Evolutionary conservation across 1,139 yeast species (phyloP), one percentile per base, ranked within the genome.

Genomic region (Pichia sp.): DNA sequence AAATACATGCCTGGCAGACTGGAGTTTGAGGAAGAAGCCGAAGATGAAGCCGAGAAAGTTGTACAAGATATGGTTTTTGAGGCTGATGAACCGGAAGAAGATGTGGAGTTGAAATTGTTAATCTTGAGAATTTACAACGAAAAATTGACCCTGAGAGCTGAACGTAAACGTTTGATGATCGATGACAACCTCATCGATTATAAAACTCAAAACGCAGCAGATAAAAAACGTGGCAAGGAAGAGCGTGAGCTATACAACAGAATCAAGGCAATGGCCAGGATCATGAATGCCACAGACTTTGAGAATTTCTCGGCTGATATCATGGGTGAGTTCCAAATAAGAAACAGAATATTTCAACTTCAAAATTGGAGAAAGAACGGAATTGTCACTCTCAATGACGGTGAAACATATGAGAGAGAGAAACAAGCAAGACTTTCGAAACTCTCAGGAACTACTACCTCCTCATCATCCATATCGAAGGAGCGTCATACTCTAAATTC

Each of bases 1-100:
- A 97, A 96, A 3, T 91, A 80, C 57, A 91, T 93, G 99, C 99
- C 99, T 25, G 99, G 98, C 32, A 74, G 98, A 51, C 66, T 91
- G 46, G 99, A 91, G 58, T 91, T 91, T 59, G 99, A 91, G 54
- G 85, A 81, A 42, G 99, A 91, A 57, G 87, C 84, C 27, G 98
- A 93, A 56, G 91, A 91, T 53, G 99, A 91, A 36, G 98, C 98
- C 0, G 99, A 91, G 59, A 69, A 82, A 38, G 79, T 94, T 0
- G 86, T 91, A 26, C 93, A 91, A 56, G 98, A 93, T 56, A 85
- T 91, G 91, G 73, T 82, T 7, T 91, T 93, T 54, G 97, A 91
- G 51, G 86, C 93, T 0, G 97, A 91, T 45, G 98, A 91, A 52
- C 77, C 79, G 43, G 77, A 81, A 21, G 77, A 80, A 34, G 98